Conservation (phyloP, 2,329 filamentous ascomycete species). For the Penicillium sp. region DNA sequence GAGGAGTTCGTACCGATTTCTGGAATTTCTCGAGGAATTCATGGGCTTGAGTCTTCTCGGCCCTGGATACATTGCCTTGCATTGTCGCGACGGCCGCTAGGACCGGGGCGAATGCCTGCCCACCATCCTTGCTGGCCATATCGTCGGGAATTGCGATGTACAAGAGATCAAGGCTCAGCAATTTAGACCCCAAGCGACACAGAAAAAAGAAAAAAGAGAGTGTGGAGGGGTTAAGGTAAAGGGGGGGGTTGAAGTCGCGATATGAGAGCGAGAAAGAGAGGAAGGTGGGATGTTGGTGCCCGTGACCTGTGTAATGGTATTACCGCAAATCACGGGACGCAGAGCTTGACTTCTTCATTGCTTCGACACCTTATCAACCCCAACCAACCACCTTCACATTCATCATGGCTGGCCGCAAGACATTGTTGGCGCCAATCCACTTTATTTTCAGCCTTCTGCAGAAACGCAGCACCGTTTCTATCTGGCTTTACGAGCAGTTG, state of each 20-base stretch:
- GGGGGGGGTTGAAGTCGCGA: constrained; percentile 9
- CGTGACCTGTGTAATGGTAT: constrained; percentile 23
- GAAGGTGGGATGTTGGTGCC: constrained; percentile 27
- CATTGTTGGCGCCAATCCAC: constrained; percentile 76
- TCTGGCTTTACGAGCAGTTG: constrained; percentile 97
- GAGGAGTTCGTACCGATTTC: constrained; percentile 74
- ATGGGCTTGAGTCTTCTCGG: constrained; percentile 85
- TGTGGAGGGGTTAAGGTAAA: constrained; percentile 8
- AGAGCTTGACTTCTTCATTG: constrained; percentile 21
- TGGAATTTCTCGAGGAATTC: constrained; percentile 92
- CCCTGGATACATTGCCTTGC: constrained; percentile 76
- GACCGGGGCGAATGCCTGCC: constrained; percentile 78
- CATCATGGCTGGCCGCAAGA: constrained; percentile 62
- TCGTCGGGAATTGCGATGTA: constrained; percentile 9
- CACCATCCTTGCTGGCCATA: constrained; percentile 70
- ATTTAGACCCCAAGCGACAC: neutral
- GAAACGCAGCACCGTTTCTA: constrained; percentile 78
- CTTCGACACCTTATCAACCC: constrained; percentile 6
- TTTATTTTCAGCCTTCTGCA: constrained; percentile 93
- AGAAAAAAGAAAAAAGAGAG: neutral
- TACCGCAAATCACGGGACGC: constrained; percentile 27
- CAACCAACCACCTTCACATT: constrained; percentile 3
- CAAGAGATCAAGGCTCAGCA: neutral
- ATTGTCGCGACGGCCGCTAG: constrained; percentile 88
- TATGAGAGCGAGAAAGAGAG: constrained; percentile 10